Percentiles rank a stretch among this genome's conserved stretches.
Conservation (phyloP, 805 yeast genomes). For the Metschnikowia arizonensis region DNA sequence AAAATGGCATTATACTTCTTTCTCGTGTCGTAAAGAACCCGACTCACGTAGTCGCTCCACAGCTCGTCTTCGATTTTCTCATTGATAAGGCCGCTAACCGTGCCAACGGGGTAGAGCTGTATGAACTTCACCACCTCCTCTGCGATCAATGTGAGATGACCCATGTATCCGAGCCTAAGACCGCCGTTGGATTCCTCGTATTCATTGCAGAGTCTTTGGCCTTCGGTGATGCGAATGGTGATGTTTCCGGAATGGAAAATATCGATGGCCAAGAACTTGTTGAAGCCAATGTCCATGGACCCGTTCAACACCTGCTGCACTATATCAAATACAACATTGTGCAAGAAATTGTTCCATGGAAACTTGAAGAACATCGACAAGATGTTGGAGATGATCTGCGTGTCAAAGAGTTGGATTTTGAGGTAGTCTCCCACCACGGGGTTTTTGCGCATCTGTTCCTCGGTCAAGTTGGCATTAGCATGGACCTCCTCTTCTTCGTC, state of each 20-base stretch:
- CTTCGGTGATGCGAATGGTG: constrained; percentile 39
- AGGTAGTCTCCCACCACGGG: constrained; percentile 44
- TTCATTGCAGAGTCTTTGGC: constrained; percentile 39
- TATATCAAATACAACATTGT: constrained; percentile 45
- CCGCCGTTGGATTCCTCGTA: constrained; percentile 26
- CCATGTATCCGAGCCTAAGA: constrained; percentile 29
- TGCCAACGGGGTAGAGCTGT: constrained; percentile 36
- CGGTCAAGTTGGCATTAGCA: constrained; percentile 41
- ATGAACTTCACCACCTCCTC: constrained; percentile 30
- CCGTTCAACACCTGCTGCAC: constrained; percentile 47
- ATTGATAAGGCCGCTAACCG: constrained; percentile 37
- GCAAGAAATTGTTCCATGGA: constrained; percentile 47
- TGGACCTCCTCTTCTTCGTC: constrained; percentile 40
- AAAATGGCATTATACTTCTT: constrained; percentile 91
- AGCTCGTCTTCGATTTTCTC: constrained; percentile 38
- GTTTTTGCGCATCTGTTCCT: constrained; percentile 38
- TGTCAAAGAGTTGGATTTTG: constrained; percentile 40
- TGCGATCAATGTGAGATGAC: constrained; percentile 30
- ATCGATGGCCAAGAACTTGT: constrained; percentile 48
- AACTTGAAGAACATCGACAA: constrained; percentile 42
- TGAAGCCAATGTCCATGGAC: constrained; percentile 47
- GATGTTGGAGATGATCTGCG: constrained; percentile 41
- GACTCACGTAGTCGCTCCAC: constrained; percentile 82
- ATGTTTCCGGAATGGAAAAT: constrained; percentile 50
- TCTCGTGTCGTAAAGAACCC: constrained; percentile 80